phyloP scores from a whole-genome alignment of 2,329 filamentous ascomycete genomes.

The Rhinocladiella mackenziei region DNA sequence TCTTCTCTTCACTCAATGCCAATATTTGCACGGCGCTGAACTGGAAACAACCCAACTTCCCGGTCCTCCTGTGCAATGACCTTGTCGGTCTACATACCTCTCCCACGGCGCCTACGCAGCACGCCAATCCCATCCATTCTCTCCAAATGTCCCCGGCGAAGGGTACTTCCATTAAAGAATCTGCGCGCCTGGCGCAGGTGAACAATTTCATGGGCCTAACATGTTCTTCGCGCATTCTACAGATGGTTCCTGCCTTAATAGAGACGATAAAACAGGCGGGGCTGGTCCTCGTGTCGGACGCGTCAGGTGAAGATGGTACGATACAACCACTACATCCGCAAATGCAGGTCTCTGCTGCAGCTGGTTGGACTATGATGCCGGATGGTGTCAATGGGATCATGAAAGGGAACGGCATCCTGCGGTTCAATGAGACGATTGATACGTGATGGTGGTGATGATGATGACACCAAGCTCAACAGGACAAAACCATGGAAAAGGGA shows the following conservation, averaged over 20 bases:
- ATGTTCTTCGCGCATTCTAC: conserved; percentile 79
- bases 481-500: too few species aligned
- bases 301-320: conserved; percentile 58
- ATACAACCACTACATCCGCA: conserved; percentile 20
- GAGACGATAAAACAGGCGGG: conserved; percentile 93
- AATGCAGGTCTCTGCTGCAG: conserved; percentile 28
- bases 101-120: too few species aligned
- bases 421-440: conserved; percentile 90
- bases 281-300: conserved; percentile 85
- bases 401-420: conserved; percentile 78
- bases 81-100: conserved; percentile 57
- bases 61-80: conserved; percentile 91
- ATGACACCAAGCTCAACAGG: too few species aligned
- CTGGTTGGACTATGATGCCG: conserved; percentile 58
- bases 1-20: conserved; percentile 90
- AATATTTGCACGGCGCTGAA: conserved; percentile 90
- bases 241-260: conserved; percentile 86
- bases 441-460: too few species aligned
- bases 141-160: conserved; percentile 6
- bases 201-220: conserved; percentile 99
- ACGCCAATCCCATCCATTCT: conserved; percentile 50
- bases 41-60: conserved; percentile 98
- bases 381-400: conserved; percentile 84
- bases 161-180: conserved; percentile 84
- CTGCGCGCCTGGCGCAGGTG: conserved; percentile 83